Conservation (phyloP, 176 grass and related monocot species). For the Oryza punctata region DNA sequence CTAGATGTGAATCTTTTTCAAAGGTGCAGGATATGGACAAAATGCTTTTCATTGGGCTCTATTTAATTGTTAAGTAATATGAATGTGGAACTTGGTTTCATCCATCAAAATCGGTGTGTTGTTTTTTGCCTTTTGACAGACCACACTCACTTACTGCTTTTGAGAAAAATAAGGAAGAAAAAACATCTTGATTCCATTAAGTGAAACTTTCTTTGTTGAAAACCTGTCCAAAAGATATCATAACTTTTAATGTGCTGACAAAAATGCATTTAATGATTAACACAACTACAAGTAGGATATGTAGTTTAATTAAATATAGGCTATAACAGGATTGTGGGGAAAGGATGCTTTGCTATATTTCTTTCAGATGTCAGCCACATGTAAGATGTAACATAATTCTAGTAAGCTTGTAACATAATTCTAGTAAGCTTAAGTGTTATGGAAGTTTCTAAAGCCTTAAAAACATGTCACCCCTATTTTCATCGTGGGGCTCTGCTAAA, state of each 20-base stretch:
- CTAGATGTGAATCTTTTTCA: neutral
- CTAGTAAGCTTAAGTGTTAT: neutral
- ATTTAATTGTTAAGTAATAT: neutral
- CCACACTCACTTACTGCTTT: neutral
- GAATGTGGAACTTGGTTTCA: neutral
- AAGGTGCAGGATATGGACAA: neutral
- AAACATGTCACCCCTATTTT: neutral
- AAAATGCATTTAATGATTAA: neutral
- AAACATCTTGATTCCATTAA: neutral
- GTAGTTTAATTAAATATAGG: neutral
- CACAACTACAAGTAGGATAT: neutral
- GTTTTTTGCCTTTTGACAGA: constrained; percentile 4
- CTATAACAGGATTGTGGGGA: neutral
- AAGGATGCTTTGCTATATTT: constrained; percentile 6
- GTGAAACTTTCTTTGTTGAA: neutral
- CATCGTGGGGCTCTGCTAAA: neutral
- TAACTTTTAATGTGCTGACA: neutral
- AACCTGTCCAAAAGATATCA: neutral
- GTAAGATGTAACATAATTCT: constrained; percentile 26
- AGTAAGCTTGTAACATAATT: constrained; percentile 13
- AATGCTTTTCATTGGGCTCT: neutral
- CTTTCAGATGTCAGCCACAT: neutral
- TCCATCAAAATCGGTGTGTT: neutral
- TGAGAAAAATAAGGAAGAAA: neutral
- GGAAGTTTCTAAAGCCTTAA: neutral